Percentiles rank a stretch among this genome's conserved stretches.
Evolutionary conservation across 73 alveolate genomes (phyloP).

Genomic region (Stentor roeselii): DNA sequence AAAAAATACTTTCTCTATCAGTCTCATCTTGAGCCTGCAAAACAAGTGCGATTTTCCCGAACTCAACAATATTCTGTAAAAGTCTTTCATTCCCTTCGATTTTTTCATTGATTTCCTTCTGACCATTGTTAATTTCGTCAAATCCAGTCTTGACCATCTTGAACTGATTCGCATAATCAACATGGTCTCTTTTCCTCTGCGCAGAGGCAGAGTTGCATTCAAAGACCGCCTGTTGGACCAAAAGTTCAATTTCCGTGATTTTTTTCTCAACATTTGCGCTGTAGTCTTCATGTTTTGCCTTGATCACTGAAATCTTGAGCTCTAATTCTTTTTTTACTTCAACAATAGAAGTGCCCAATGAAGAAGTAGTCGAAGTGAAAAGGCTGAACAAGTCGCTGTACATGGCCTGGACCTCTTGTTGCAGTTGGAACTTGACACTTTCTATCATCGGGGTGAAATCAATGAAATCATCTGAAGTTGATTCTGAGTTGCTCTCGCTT

Average conservation of each 20-base stretch:
- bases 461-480: not conserved
- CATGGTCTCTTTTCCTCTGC: conserved; percentile 24
- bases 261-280: not conserved
- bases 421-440: not conserved
- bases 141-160: too few relatives aligned
- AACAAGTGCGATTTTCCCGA: not conserved
- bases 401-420: not conserved
- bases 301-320: too few relatives aligned
- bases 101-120: too few relatives aligned
- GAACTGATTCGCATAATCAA: not conserved
- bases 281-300: not conserved
- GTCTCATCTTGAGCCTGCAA: conserved; percentile 8
- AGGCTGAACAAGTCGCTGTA: not conserved
- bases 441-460: not conserved
- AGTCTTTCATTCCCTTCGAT: not conserved
- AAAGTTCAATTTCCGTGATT: not conserved
- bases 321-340: not conserved
- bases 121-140: too few relatives aligned
- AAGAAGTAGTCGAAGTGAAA: not conserved
- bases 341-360: not conserved
- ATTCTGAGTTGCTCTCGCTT: too few relatives aligned
- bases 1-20: not conserved
- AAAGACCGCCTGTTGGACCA: not conserved
- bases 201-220: conserved; percentile 25
- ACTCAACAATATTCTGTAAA: not conserved